phyloP scores from a whole-genome alignment of 129 eudicot species.

The Flaveria sonorensis region DNA sequence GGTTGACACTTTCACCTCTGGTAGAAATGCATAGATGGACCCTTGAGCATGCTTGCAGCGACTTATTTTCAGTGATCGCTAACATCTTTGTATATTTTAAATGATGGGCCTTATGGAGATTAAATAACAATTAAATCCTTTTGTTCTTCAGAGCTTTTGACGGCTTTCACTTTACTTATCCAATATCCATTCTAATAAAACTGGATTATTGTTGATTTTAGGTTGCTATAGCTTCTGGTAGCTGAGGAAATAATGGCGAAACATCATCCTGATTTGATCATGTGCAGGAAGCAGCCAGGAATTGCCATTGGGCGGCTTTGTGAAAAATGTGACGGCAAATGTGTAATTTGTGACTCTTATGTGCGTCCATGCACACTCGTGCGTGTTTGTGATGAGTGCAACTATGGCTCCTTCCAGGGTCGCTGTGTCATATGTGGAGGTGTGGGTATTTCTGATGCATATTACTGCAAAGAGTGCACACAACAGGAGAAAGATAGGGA shows the following conservation, averaged over 20 bases:
- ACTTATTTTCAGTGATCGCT: background rate
- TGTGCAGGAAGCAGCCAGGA: constrained; percentile 86
- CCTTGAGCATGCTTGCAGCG: constrained; percentile 5
- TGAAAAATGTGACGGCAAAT: constrained; percentile 75
- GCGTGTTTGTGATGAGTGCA: constrained; percentile 57
- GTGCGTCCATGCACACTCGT: constrained; percentile 66
- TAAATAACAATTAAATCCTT: no score
- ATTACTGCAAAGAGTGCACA: constrained; percentile 60
- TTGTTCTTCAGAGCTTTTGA: no score
- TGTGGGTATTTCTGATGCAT: constrained; percentile 58
- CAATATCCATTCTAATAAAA: background rate
- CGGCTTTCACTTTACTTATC: no score
- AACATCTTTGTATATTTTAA: background rate
- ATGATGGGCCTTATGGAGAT: no score
- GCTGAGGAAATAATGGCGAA: constrained; percentile 54
- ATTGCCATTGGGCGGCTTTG: constrained; percentile 81
- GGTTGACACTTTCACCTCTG: background rate
- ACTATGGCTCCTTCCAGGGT: constrained; percentile 57
- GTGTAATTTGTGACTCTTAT: constrained; percentile 71
- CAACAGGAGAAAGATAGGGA: constrained; percentile 60
- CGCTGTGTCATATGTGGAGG: constrained; percentile 56
- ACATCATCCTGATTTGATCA: constrained; percentile 82
- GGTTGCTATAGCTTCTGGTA: constrained; percentile 16
- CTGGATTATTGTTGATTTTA: background rate
- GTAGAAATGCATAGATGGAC: background rate